These are phyloP conservation scores for Fraxinus cuspidata DNA, from an alignment of 257 asterid species.

Conservation along the genomic window DNA sequence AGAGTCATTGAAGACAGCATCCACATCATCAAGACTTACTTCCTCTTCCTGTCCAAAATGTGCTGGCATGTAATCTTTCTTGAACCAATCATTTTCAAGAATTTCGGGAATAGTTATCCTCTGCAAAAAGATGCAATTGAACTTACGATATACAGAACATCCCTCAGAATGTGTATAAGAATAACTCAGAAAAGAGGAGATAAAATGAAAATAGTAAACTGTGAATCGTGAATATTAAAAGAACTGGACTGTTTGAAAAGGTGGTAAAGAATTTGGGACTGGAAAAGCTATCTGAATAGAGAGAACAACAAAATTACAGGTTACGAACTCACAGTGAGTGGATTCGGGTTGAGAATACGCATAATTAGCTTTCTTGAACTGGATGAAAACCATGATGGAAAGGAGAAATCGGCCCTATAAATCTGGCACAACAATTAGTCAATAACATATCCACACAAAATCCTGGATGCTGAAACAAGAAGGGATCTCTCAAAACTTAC, in stretches of 20 bases:
- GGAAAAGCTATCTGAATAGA: not conserved
- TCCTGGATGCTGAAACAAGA: conserved; percentile 16
- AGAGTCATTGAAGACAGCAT: conserved; percentile 70
- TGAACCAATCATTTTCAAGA: conserved; percentile 74
- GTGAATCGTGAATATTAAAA: not conserved
- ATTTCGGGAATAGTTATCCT: conserved; percentile 66
- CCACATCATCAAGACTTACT: conserved; percentile 70
- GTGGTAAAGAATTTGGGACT: not conserved
- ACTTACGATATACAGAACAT: conserved; percentile 1
- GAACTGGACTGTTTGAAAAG: not conserved
- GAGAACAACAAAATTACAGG: not conserved
- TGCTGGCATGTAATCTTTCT: conserved; percentile 67
- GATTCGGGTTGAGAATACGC: conserved; percentile 75
- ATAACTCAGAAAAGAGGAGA: not conserved
- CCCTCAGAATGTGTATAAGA: not conserved
- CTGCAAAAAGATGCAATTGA: conserved; percentile 43
- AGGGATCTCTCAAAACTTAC: conserved; percentile 39
- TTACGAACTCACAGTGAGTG: conserved; percentile 57
- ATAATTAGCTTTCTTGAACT: conserved; percentile 57
- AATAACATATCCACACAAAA: conserved; percentile 17
- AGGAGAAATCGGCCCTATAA: conserved; percentile 54
- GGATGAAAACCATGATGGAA: conserved; percentile 76
- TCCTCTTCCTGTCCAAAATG: conserved; percentile 63
- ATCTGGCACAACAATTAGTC: conserved; percentile 47
- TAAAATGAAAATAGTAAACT: not conserved